Conservation (phyloP, 2,329 filamentous ascomycete genomes). For the Aspergillus uvarum region DNA sequence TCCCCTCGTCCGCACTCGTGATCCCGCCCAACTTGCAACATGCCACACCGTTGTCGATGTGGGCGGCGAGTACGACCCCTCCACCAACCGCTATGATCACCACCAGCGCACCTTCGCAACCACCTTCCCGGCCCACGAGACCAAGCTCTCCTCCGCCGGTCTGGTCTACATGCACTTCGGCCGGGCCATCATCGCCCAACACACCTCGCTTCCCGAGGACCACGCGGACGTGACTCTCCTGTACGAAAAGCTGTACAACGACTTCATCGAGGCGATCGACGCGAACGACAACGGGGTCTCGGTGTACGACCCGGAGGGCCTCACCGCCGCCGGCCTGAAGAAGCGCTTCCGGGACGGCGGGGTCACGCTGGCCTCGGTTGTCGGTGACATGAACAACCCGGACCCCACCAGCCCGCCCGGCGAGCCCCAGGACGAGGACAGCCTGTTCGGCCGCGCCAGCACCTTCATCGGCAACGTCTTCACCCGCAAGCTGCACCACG, state of each 20-base stretch:
- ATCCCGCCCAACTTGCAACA: conserved; percentile 70
- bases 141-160: conserved; percentile 90
- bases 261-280: conserved; percentile 93
- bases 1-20: conserved; percentile 79
- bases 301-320: conserved; percentile 69
- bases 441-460: conserved; percentile 74
- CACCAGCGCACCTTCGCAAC: conserved; percentile 90
- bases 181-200: conserved; percentile 71
- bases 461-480: conserved; percentile 87
- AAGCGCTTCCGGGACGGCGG: conserved; percentile 82
- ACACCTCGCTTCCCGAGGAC: conserved; percentile 60
- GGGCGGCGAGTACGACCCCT: conserved; percentile 86
- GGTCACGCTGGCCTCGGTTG: conserved; percentile 81
- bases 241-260: conserved; percentile 85
- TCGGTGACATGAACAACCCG: conserved; percentile 75
- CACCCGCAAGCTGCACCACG: conserved; percentile 74
- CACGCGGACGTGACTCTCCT: conserved; percentile 69
- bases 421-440: conserved; percentile 75
- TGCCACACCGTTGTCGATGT: conserved; percentile 98
- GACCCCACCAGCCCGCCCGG: conserved; percentile 48
- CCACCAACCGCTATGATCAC: conserved; percentile 83
- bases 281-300: conserved; percentile 96
- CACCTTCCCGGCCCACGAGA: conserved; percentile 78
- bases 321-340: conserved; percentile 69
- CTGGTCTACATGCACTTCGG: conserved; percentile 97